A percentile compares a stretch with the other conserved stretches of the same genome.
Conservation (phyloP, 371 early-diverging fungal species). For the Mortierella sp. region DNA sequence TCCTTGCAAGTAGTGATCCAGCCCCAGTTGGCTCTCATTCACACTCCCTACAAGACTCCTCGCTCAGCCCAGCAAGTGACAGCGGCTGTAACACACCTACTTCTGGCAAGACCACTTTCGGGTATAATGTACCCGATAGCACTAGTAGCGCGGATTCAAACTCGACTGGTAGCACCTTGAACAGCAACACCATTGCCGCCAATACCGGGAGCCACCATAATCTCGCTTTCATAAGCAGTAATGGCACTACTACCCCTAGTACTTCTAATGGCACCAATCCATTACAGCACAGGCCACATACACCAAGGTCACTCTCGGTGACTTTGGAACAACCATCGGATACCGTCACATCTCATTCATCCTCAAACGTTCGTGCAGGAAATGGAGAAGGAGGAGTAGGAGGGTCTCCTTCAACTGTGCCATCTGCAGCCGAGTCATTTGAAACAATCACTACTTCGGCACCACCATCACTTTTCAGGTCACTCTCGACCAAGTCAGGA, state of each 20-base stretch:
- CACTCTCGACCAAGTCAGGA: no score
- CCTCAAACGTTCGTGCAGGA: conserved; percentile 12
- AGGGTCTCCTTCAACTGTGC: no score
- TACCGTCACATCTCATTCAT: conserved; percentile 13
- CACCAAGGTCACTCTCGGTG: conserved; percentile 27
- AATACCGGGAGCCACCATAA: conserved; percentile 8
- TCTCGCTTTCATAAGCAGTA: conserved; percentile 14
- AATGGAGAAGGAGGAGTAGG: conserved; percentile 1
- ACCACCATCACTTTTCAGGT: no score
- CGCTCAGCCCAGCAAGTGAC: background rate
- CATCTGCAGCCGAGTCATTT: no score
- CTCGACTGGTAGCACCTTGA: conserved; percentile 7
- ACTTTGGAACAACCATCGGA: conserved; percentile 34
- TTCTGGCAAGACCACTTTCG: conserved; percentile 1
- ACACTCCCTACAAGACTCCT: conserved; percentile 8
- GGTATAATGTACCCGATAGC: background rate
- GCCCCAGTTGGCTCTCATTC: conserved; percentile 3
- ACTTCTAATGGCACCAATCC: conserved; percentile 17
- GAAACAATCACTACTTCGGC: no score
- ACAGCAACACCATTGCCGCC: conserved; percentile 1
- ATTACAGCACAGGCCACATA: conserved; percentile 39
- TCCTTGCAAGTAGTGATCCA: no score
- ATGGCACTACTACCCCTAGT: conserved; percentile 19
- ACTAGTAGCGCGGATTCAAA: conserved; percentile 1
- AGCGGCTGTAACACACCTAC: conserved; percentile 11